Conservation (phyloP, 257 asterid genomes). For the Salvia rosmarinus region DNA sequence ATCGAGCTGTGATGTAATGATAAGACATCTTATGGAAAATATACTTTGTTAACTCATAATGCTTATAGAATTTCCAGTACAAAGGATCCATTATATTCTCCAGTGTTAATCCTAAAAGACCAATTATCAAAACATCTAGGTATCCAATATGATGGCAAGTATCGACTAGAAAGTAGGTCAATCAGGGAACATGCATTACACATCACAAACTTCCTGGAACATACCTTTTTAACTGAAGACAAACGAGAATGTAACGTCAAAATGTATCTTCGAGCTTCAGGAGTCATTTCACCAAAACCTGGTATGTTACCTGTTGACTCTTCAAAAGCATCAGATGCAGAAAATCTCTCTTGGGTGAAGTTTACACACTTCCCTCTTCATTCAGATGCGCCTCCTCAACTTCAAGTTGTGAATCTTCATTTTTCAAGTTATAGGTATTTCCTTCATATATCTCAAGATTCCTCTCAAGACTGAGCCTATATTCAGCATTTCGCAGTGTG, state of each 20-base stretch:
- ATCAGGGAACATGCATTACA: neutral
- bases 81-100: neutral
- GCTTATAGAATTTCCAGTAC: neutral
- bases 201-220: neutral
- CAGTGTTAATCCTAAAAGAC: constrained; percentile 25
- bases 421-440: constrained; percentile 45
- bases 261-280: constrained; percentile 76
- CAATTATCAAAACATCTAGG: neutral
- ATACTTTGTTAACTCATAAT: neutral
- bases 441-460: constrained; percentile 72
- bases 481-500: constrained; percentile 91
- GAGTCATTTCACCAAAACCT: constrained; percentile 72
- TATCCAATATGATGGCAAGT: constrained; percentile 6
- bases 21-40: neutral
- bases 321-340: constrained; percentile 46
- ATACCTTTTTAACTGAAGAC: constrained; percentile 74
- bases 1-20: neutral
- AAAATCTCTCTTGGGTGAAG: constrained; percentile 41
- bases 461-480: constrained; percentile 86
- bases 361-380: constrained; percentile 30
- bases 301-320: constrained; percentile 52
- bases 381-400: constrained; percentile 41
- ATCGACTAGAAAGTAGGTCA: neutral
- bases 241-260: constrained; percentile 61
- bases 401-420: constrained; percentile 45